These are phyloP conservation scores for Tylopilus subfusipes DNA, from an alignment of 768 basidiomycete species.

Conservation along the genomic window DNA sequence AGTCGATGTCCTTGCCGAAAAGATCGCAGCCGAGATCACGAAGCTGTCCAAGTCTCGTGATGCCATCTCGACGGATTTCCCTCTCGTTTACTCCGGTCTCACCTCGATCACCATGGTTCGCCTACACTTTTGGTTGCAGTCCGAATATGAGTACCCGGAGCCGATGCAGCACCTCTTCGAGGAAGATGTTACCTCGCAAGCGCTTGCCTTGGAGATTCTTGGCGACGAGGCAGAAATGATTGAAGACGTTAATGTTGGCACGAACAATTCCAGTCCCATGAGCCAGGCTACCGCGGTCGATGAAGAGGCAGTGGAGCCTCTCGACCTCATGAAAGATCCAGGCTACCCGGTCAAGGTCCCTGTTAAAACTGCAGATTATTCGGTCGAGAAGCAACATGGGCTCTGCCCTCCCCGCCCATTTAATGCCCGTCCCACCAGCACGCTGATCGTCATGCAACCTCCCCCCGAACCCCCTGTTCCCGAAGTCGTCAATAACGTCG, in stretches of 20 bases:
- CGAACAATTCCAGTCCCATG: constrained; percentile 7
- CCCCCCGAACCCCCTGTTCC: constrained; percentile 13
- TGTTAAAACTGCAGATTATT: not conserved
- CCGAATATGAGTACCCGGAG: constrained; percentile 30
- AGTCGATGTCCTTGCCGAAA: too few relatives aligned
- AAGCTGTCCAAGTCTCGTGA: constrained; percentile 24
- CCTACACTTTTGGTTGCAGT: constrained; percentile 34
- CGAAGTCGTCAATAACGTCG: constrained; percentile 15
- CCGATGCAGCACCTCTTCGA: constrained; percentile 29
- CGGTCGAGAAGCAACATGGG: not conserved
- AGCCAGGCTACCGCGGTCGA: constrained; percentile 22
- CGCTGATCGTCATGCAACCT: constrained; percentile 24
- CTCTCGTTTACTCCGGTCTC: constrained; percentile 33
- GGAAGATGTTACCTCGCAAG: constrained; percentile 28
- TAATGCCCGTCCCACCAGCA: constrained; percentile 13
- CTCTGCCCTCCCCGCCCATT: not conserved
- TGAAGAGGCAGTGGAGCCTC: constrained; percentile 10
- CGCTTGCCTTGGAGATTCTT: constrained; percentile 29
- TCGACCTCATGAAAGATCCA: not conserved
- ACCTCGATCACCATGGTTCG: constrained; percentile 28
- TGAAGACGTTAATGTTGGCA: constrained; percentile 10
- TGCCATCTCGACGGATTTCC: constrained; percentile 28
- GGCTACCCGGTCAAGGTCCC: constrained; percentile 6
- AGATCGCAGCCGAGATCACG: constrained; percentile 32
- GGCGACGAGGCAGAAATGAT: constrained; percentile 17